Conservation (phyloP, 352 stramenopile genomes). For the Phytophthora nicotianae region DNA sequence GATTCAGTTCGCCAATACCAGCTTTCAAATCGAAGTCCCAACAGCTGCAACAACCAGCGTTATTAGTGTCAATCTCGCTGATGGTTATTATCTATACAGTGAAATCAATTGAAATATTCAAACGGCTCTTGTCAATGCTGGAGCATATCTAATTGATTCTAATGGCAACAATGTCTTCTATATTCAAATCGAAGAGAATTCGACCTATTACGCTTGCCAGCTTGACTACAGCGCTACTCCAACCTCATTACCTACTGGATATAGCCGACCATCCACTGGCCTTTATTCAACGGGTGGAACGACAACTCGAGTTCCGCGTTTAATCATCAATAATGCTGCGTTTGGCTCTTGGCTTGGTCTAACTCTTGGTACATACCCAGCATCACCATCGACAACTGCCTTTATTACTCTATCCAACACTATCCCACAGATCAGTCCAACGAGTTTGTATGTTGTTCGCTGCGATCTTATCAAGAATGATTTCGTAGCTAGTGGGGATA, state of each 20-base stretch:
- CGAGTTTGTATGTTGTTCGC: background rate
- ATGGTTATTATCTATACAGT: background rate
- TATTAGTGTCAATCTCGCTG: background rate
- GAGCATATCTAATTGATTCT: background rate
- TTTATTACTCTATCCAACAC: background rate
- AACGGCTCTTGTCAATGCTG: background rate
- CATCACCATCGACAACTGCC: background rate
- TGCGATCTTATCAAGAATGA: background rate
- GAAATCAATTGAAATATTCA: background rate
- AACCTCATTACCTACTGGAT: background rate
- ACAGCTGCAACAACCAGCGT: background rate
- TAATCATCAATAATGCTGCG: background rate
- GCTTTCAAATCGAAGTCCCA: background rate
- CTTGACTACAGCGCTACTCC: background rate
- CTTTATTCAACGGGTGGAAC: background rate
- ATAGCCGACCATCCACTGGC: background rate
- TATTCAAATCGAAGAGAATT: background rate
- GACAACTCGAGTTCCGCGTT: background rate
- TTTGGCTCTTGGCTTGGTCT: background rate
- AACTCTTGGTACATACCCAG: background rate
- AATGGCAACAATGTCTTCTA: background rate
- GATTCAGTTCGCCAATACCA: background rate
- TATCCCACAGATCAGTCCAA: background rate
- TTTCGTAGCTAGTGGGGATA: background rate
- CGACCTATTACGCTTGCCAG: background rate